Evolutionary conservation across 306 rosid species (phyloP).

Genomic region (Prunus dulcis): DNA sequence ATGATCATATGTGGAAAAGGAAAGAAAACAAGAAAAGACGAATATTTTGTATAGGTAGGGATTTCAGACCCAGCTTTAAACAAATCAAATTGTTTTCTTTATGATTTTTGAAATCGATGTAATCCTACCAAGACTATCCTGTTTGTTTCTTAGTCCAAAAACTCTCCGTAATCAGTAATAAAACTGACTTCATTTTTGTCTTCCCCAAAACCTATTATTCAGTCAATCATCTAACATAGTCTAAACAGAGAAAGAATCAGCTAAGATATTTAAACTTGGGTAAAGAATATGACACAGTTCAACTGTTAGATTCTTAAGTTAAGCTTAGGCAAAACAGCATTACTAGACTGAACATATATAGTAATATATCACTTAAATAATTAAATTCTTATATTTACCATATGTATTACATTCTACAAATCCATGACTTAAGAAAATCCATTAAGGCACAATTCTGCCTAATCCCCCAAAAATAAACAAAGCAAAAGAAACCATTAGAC

Average conservation of each 20-base stretch:
- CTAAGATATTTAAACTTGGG: neutral
- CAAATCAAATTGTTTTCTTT: neutral
- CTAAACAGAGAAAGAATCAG: neutral
- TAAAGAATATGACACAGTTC: neutral
- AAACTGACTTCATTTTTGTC: neutral
- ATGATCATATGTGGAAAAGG: neutral
- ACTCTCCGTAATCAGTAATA: neutral
- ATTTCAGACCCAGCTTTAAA: slow-evolving; percentile 6
- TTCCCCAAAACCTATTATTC: neutral
- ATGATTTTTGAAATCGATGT: neutral
- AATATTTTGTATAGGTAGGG: neutral
- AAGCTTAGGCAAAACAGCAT: neutral
- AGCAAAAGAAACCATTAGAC: neutral
- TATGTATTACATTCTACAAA: neutral
- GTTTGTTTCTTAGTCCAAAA: neutral
- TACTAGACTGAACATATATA: neutral
- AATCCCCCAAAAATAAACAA: neutral
- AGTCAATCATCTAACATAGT: neutral
- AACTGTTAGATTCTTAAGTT: neutral
- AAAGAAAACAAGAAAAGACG: neutral
- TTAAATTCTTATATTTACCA: neutral
- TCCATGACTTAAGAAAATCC: neutral
- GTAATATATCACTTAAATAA: neutral
- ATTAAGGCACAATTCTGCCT: neutral
- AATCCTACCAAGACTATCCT: neutral